Evolutionary conservation across 352 stramenopile genomes (phyloP), one percentile per base, ranked within the genome.

Genomic region (Globisporangium takayamanum): DNA sequence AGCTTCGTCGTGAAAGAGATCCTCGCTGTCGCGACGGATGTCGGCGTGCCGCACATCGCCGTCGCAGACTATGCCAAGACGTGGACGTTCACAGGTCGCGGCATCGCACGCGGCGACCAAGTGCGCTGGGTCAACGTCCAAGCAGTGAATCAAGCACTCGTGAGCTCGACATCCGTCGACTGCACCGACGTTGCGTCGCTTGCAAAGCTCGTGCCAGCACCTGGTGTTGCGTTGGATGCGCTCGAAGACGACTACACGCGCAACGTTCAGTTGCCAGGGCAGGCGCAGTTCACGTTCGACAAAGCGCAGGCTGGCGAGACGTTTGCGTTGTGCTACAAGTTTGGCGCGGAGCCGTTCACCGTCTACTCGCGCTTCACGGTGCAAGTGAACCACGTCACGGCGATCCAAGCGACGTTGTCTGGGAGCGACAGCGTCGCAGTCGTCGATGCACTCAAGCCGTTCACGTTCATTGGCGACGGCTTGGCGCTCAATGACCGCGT

Each of bases 321-420:
- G 0, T 89, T 80, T 39, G 82, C 64, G 28, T 56, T 89, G 3
- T 89, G 80, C 50, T 88, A 86, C 64, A 81, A 85, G 47, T 89
- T 88, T 59, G 80, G 74, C 5, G 70, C 68, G n/a, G 77, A 89
- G 20, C 80, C 80, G 3, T 89, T 73, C 55, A 72, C 61, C 12
- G 62, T 87, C 8, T 89, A 88, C 41, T 60, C 72, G 3, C 39
- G 37, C 0, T 66, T 87, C 5, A 64, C 60, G 46, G 51, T 89
- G 33, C 60, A 79, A 64, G 72, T 89, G 10, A 79, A 76, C 14
- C 63, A 86, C 37, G 55, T 89, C 6, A 12, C 48, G 15, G 45
- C 53, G 1, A 67, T 89, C 3, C 25, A 66, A 45, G 66, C 75
- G 0, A 59, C 37, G 28, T 39, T 26, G 4, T 60, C 57, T 41